Percentiles rank a stretch among this genome's conserved stretches.
Conservation (phyloP, 306 rosid species). For the Herpetospermum pedunculosum region DNA sequence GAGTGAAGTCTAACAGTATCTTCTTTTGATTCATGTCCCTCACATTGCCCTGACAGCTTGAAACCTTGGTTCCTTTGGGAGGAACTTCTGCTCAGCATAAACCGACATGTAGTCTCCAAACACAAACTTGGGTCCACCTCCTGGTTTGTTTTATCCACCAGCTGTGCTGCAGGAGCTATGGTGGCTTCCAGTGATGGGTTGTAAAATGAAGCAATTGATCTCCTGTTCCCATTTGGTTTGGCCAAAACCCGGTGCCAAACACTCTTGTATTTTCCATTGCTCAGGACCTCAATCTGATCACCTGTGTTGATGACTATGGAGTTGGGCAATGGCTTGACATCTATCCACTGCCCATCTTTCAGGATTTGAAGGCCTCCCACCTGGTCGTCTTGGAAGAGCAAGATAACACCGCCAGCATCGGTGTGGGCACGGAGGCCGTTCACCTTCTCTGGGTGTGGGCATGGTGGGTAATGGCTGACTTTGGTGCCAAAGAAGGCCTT, state of each 20-base stretch:
- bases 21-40: conserved; percentile 3
- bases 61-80: conserved; percentile 90
- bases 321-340: conserved; percentile 69
- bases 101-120: conserved; percentile 89
- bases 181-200: conserved; percentile 82
- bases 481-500: conserved; percentile 86
- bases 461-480: conserved; percentile 97
- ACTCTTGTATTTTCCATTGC: conserved; percentile 88
- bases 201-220: conserved; percentile 87
- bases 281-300: conserved; percentile 95
- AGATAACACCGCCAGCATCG: conserved; percentile 88
- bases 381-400: conserved; percentile 81
- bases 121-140: conserved; percentile 62
- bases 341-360: conserved; percentile 85
- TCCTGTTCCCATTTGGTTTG: conserved; percentile 46
- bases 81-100: conserved; percentile 86
- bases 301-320: conserved; percentile 92
- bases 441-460: conserved; percentile 68
- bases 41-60: conserved; percentile 50
- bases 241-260: conserved; percentile 85
- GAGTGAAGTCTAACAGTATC: not conserved
- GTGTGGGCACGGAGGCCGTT: conserved; percentile 97
- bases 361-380: conserved; percentile 93
- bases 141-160: conserved; percentile 35
- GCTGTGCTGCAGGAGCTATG: conserved; percentile 65